These are phyloP conservation scores for Gigaspora rosea DNA, from an alignment of 192 early-diverging fungal genomes.

Conservation along the genomic window DNA sequence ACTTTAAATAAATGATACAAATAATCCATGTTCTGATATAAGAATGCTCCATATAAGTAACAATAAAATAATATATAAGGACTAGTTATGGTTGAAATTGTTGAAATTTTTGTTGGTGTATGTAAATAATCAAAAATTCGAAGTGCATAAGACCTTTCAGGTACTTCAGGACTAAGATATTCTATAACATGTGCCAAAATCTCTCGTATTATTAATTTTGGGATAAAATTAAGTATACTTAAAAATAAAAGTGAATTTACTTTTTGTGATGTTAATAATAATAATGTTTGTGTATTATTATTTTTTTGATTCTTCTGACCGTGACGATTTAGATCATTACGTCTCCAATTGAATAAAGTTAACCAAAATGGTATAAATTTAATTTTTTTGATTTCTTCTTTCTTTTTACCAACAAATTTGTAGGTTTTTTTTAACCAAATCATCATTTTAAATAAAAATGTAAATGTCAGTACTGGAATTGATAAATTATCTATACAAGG, in stretches of 20 bases:
- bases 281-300: too few species aligned
- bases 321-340: too few species aligned
- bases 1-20: neutral
- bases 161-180: neutral
- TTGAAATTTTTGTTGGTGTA: neutral
- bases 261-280: neutral
- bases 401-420: neutral
- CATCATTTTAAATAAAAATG: neutral
- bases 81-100: neutral
- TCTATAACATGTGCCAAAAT: neutral
- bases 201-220: neutral
- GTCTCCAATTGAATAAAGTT: neutral
- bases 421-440: neutral
- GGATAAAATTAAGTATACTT: neutral
- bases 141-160: neutral
- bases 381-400: neutral
- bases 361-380: neutral
- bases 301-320: too few species aligned
- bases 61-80: neutral
- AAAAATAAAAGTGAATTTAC: neutral
- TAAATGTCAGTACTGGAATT: neutral
- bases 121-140: neutral
- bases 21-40: neutral
- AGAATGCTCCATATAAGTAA: neutral
- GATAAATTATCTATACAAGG: neutral